phyloP scores from a whole-genome alignment of 495 filamentous ascomycete species.

The Bombardia bombarda region DNA sequence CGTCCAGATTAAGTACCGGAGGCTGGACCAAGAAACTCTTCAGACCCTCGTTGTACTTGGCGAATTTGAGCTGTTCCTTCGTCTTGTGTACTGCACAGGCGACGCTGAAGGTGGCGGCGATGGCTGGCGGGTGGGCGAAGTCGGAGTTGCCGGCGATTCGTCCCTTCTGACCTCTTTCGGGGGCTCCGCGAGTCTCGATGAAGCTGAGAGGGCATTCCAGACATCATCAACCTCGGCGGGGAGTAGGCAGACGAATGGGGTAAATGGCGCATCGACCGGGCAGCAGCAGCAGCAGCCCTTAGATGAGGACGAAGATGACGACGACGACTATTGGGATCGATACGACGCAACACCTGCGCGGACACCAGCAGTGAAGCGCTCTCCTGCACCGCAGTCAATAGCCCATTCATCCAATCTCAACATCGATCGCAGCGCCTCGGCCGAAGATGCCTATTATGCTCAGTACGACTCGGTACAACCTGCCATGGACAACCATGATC shows the following conservation, averaged over 20 bases:
- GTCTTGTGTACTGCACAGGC: slow-evolving; percentile 41
- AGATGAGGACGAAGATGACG: slow-evolving; percentile 59
- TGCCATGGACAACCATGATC: slow-evolving; percentile 83
- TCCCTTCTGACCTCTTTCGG: slow-evolving; percentile 33
- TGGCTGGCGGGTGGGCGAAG: slow-evolving; percentile 79
- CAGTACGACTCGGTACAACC: slow-evolving; percentile 84
- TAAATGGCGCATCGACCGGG: slow-evolving; percentile 8
- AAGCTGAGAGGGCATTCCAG: slow-evolving; percentile 37
- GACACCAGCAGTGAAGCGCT: slow-evolving; percentile 61
- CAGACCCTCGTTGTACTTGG: slow-evolving; percentile 54
- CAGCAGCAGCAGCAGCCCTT: slow-evolving; percentile 13
- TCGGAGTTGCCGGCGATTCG: slow-evolving; percentile 49
- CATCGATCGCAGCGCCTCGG: slow-evolving; percentile 25
- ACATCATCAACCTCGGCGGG: slow-evolving; percentile 17
- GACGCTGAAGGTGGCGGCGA: slow-evolving; percentile 61
- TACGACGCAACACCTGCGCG: slow-evolving; percentile 80
- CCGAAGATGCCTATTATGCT: slow-evolving; percentile 76
- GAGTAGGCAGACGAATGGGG: not conserved
- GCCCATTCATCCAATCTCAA: slow-evolving; percentile 1
- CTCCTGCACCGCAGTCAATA: slow-evolving; percentile 43
- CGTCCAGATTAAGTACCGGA: slow-evolving; percentile 57
- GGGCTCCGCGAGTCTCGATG: slow-evolving; percentile 28
- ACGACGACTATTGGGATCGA: slow-evolving; percentile 89
- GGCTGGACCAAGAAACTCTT: slow-evolving; percentile 80
- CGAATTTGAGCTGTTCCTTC: slow-evolving; percentile 47